Conservation (phyloP, 495 filamentous ascomycete genomes). For the Pyrenopolyporus hunteri region DNA sequence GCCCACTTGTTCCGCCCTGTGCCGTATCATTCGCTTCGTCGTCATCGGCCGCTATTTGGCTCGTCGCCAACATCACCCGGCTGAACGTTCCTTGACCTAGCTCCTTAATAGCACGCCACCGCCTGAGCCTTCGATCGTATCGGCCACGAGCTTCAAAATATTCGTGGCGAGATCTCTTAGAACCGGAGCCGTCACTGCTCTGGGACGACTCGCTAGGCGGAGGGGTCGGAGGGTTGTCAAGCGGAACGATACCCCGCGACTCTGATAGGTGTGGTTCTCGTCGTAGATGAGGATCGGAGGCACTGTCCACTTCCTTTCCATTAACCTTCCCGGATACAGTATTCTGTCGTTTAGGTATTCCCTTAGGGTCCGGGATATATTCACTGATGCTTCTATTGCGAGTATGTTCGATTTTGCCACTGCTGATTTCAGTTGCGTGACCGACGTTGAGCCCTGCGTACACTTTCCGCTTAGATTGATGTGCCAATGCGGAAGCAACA, state of each 20-base stretch:
- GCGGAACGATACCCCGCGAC: conserved; percentile 70
- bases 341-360: conserved; percentile 71
- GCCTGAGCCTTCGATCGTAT: conserved; percentile 60
- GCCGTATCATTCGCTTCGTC: conserved; percentile 29
- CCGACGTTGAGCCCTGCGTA: conserved; percentile 54
- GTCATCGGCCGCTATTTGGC: conserved; percentile 56
- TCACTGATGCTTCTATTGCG: conserved; percentile 87
- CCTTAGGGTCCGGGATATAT: conserved; percentile 74
- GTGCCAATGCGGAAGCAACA: conserved; percentile 52
- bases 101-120: conserved; percentile 77
- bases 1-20: conserved; percentile 28
- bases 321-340: conserved; percentile 63
- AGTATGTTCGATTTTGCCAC: conserved; percentile 50
- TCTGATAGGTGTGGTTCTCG: conserved; percentile 82
- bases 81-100: conserved; percentile 96
- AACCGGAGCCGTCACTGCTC: conserved; percentile 52
- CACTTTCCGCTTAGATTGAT: conserved; percentile 57
- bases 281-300: conserved; percentile 63
- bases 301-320: conserved; percentile 51
- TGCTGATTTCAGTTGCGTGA: conserved; percentile 34
- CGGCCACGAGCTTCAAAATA: conserved; percentile 68
- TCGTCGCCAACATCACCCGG: conserved; percentile 85
- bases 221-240: conserved; percentile 73
- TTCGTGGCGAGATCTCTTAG: conserved; percentile 53
- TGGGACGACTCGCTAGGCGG: conserved; percentile 65